Evolutionary conservation across 148 eudicot genomes (phyloP).

Genomic region (Polygonum aviculare): DNA sequence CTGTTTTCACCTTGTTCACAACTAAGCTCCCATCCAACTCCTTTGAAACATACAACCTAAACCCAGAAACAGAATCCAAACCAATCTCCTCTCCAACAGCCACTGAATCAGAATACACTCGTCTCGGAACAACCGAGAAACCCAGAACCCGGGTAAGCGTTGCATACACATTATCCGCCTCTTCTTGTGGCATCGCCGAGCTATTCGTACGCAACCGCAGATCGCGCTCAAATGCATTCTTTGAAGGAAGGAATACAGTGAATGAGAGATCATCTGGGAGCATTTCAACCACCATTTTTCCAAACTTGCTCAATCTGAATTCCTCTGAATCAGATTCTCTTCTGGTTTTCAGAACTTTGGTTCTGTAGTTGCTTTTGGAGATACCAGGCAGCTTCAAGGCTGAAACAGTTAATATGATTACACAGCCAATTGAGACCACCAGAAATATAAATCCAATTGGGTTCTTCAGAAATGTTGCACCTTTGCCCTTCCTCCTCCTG

Average conservation of each 20-base stretch:
- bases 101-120: conserved; percentile 33
- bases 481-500: neutral
- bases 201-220: conserved; percentile 36
- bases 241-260: conserved; percentile 70
- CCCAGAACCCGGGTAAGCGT: conserved; percentile 65
- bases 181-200: conserved; percentile 19
- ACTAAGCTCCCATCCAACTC: conserved; percentile 46
- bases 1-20: conserved; percentile 50
- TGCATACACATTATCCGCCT: conserved; percentile 44
- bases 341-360: neutral
- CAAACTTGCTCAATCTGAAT: conserved; percentile 36
- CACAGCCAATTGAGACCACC: conserved; percentile 34
- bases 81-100: conserved; percentile 27
- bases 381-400: conserved; percentile 41
- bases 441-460: conserved; percentile 27
- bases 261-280: conserved; percentile 70
- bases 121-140: conserved; percentile 63
- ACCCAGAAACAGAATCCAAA: conserved; percentile 68
- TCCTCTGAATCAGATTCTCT: neutral
- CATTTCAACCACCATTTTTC: conserved; percentile 62
- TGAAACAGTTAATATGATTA: conserved; percentile 31
- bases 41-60: conserved; percentile 32
- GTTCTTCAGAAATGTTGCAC: neutral
- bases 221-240: conserved; percentile 52
- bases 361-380: conserved; percentile 11